Evolutionary conservation across 305 asterid species (phyloP).

Genomic region (Solanum hybrid): DNA sequence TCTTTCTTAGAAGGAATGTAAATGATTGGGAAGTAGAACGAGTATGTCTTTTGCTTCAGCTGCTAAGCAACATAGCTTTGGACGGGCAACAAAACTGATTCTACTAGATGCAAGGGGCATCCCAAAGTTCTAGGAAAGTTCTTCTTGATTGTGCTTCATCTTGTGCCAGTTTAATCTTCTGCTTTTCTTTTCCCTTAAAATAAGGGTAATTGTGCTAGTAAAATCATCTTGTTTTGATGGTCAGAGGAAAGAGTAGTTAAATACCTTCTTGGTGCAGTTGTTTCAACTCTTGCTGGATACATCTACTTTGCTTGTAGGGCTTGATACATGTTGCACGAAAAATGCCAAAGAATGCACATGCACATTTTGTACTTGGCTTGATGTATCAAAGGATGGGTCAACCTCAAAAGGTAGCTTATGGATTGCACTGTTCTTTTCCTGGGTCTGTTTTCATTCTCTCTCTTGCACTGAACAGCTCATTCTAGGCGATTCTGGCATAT

Average conservation of each 20-base stretch:
- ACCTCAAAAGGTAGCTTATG: slow-evolving; percentile 74
- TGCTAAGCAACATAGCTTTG: background rate
- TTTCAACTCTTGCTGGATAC: slow-evolving; percentile 9
- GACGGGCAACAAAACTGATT: background rate
- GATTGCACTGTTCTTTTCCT: slow-evolving; percentile 6
- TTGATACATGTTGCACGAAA: slow-evolving; percentile 88
- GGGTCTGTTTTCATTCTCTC: slow-evolving; percentile 9
- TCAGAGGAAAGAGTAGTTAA: background rate
- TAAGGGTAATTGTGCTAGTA: background rate
- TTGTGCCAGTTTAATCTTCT: background rate
- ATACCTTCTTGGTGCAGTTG: background rate
- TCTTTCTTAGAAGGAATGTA: background rate
- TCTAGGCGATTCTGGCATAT: slow-evolving; percentile 74
- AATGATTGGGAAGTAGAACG: background rate
- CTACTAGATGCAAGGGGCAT: background rate
- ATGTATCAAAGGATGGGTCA: slow-evolving; percentile 98
- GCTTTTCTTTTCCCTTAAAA: background rate
- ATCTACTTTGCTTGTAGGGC: slow-evolving; percentile 47
- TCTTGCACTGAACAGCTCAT: slow-evolving; percentile 11
- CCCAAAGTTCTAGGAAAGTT: background rate
- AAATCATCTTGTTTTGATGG: background rate
- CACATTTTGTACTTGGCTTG: slow-evolving; percentile 90
- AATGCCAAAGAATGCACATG: slow-evolving; percentile 95
- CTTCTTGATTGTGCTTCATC: background rate
- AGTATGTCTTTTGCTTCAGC: background rate